Conservation (phyloP, 805 yeast genomes). For the Saccharomycopsis selenospora region DNA sequence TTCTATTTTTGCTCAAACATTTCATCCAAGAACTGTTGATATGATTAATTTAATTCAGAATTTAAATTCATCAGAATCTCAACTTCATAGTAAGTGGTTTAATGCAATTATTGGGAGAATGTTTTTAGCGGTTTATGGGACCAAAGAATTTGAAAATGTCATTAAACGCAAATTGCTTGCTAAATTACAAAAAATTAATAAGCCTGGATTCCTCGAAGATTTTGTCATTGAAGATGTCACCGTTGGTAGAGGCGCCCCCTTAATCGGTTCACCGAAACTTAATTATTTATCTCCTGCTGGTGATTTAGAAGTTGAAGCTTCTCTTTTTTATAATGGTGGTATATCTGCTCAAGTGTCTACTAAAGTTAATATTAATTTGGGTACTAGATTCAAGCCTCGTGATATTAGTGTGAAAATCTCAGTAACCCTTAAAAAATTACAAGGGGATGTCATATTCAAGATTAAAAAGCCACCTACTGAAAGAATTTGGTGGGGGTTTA, state of each 20-base stretch:
- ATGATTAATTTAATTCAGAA: constrained; percentile 68
- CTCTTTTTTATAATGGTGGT: constrained; percentile 68
- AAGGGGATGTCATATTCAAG: constrained; percentile 64
- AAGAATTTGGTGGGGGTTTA: constrained; percentile 87
- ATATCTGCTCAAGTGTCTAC: constrained; percentile 73
- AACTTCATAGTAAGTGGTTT: constrained; percentile 79
- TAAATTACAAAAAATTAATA: constrained; percentile 71
- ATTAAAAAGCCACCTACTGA: constrained; percentile 88
- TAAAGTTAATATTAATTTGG: constrained; percentile 66
- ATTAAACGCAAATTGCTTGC: constrained; percentile 55
- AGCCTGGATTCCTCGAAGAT: constrained; percentile 83
- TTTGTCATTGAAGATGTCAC: constrained; percentile 64
- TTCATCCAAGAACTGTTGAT: constrained; percentile 64
- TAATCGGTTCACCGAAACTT: constrained; percentile 64
- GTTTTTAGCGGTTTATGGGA: constrained; percentile 68
- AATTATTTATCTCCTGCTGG: constrained; percentile 76
- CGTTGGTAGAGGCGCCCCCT: constrained; percentile 78
- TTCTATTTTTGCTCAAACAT: constrained; percentile 56
- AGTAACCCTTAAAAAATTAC: constrained; percentile 56
- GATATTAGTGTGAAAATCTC: constrained; percentile 71
- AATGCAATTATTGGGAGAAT: constrained; percentile 82
- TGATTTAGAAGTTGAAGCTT: constrained; percentile 49
- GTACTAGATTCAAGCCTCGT: constrained; percentile 64
- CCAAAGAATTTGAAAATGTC: constrained; percentile 54
- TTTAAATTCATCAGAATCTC: constrained; percentile 76